These are phyloP conservation scores for Fraxinus floribunda DNA, from an alignment of 305 asterid species.

Conservation along the genomic window DNA sequence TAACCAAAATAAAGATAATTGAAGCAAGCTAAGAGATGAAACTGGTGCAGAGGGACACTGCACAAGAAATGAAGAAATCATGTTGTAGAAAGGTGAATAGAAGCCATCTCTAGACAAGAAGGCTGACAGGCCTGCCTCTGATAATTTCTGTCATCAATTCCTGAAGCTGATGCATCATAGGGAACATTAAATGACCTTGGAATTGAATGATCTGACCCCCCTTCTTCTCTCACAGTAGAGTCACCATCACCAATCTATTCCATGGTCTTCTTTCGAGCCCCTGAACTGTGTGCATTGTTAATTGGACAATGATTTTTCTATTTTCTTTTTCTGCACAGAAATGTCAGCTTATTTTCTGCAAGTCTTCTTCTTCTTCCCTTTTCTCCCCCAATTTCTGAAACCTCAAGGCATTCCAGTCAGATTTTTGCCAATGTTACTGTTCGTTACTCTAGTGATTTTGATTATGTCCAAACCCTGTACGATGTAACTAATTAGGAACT, in stretches of 20 bases:
- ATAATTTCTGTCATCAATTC: conserved; percentile 32
- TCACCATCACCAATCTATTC: conserved; percentile 38
- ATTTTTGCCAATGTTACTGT: neutral
- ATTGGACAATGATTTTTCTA: conserved; percentile 29
- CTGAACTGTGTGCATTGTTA: conserved; percentile 13
- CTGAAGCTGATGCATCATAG: conserved; percentile 48
- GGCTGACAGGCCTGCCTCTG: conserved; percentile 39
- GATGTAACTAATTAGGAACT: neutral
- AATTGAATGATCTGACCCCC: neutral
- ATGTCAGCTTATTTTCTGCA: conserved; percentile 51
- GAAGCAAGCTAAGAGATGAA: neutral
- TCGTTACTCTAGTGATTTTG: neutral
- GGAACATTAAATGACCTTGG: conserved; percentile 31
- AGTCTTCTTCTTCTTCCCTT: conserved; percentile 21
- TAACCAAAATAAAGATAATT: neutral
- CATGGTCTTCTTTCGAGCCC: conserved; percentile 20
- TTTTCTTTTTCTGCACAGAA: conserved; percentile 8
- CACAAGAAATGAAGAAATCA: neutral
- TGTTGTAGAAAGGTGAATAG: conserved; percentile 27
- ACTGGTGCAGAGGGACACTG: neutral
- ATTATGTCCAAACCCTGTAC: too few species aligned
- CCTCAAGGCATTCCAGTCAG: neutral
- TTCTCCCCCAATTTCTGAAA: conserved; percentile 23
- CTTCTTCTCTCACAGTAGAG: conserved; percentile 27
- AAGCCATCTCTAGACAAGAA: conserved; percentile 35